phyloP scores from a whole-genome alignment of 1,139 yeast species.

The Insectozyma bohioensis region DNA sequence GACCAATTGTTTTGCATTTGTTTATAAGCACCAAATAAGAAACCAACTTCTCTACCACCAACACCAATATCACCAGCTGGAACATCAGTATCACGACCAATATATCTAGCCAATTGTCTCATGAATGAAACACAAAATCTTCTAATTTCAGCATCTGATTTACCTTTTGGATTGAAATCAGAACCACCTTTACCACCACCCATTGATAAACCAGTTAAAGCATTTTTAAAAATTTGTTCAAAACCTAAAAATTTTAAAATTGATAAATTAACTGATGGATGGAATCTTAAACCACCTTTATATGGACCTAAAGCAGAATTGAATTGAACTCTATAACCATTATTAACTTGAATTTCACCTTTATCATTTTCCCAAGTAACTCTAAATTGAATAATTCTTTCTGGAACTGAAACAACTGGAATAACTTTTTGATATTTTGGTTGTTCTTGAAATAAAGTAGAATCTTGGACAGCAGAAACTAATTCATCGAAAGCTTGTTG shows the following conservation, averaged over 20 bases:
- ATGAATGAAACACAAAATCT: conserved; percentile 95
- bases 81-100: conserved; percentile 96
- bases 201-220: conserved; percentile 94
- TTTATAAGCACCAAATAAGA: conserved; percentile 96
- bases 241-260: conserved; percentile 95
- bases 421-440: conserved; percentile 90
- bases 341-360: conserved; percentile 89
- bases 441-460: conserved; percentile 82
- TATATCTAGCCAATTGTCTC: conserved; percentile 93
- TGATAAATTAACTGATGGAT: conserved; percentile 93
- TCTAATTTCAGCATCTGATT: conserved; percentile 90
- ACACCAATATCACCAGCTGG: conserved; percentile 98
- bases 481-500: conserved; percentile 98
- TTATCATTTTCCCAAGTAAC: conserved; percentile 97
- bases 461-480: conserved; percentile 82
- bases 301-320: conserved; percentile 98
- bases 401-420: conserved; percentile 92
- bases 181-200: conserved; percentile 99
- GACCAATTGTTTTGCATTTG: conserved; percentile 89
- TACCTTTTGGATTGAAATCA: conserved; percentile 96
- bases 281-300: conserved; percentile 99
- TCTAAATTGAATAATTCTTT: conserved; percentile 94
- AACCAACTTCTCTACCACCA: conserved; percentile 92
- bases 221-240: conserved; percentile 98
- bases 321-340: conserved; percentile 98